These are phyloP conservation scores for Mayamaea pseudoterrestris DNA, from an alignment of 108 stramenopile species.

Conservation along the genomic window DNA sequence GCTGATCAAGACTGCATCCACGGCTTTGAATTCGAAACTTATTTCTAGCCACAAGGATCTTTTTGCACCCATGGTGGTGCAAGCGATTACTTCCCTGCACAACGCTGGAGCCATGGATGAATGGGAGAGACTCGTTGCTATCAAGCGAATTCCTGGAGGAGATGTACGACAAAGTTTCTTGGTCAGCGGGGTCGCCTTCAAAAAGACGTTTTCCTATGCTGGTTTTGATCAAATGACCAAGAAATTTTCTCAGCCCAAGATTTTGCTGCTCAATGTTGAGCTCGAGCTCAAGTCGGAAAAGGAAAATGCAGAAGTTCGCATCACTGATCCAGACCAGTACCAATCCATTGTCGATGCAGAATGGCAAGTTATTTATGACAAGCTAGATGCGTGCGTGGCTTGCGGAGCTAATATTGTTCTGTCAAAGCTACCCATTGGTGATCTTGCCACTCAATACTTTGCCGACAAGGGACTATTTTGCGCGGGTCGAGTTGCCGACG, in stretches of 20 bases:
- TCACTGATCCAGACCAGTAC: constrained; percentile 92
- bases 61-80: constrained; percentile 98
- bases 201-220: constrained; percentile 98
- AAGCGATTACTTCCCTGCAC: constrained; percentile 74
- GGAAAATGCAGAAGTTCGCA: constrained; percentile 98
- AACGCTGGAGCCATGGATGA: constrained; percentile 53
- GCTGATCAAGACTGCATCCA: constrained; percentile 91
- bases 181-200: constrained; percentile 96
- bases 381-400: constrained; percentile 85
- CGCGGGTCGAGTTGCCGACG: constrained; percentile 94
- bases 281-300: constrained; percentile 98
- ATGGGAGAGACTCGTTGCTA: constrained; percentile 73
- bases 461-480: constrained; percentile 94
- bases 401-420: constrained; percentile 96
- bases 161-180: constrained; percentile 91
- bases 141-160: constrained; percentile 97
- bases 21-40: constrained; percentile 97
- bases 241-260: constrained; percentile 77
- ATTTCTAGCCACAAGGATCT: constrained; percentile 92
- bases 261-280: constrained; percentile 95
- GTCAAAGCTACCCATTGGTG: constrained; percentile 95
- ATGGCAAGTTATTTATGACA: constrained; percentile 99
- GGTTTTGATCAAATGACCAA: constrained; percentile 99
- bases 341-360: constrained; percentile 99
- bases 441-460: constrained; percentile 99